Conservation (phyloP, 352 stramenopile species). For the Phytophthora aleatoria region DNA sequence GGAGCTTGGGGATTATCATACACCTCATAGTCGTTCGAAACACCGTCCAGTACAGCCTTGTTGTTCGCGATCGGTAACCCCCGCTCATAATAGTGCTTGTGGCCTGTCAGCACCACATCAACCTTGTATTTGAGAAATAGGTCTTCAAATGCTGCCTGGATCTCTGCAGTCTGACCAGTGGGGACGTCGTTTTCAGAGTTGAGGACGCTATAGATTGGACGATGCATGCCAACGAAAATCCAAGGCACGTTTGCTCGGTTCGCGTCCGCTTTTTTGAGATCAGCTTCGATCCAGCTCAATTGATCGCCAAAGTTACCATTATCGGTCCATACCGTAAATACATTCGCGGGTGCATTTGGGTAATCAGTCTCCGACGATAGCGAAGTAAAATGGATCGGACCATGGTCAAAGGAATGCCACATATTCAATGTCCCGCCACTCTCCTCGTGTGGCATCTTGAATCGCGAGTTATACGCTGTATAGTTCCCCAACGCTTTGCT, state of each 20-base stretch:
- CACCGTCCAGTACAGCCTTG: background rate
- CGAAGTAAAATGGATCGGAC: conserved; percentile 1
- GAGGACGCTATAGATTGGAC: background rate
- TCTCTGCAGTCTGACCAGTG: background rate
- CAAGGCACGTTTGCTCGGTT: background rate
- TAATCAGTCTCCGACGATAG: background rate
- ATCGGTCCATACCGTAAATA: background rate
- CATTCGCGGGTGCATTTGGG: background rate
- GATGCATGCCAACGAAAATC: background rate
- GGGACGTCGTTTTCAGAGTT: background rate
- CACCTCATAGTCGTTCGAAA: background rate
- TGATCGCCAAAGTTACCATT: background rate
- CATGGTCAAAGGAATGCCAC: conserved; percentile 1
- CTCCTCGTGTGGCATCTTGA: background rate
- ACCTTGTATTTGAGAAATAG: background rate
- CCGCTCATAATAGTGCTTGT: background rate
- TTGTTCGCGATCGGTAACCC: background rate
- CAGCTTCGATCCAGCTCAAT: background rate
- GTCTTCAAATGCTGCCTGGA: conserved; percentile 1
- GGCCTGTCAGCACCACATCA: background rate
- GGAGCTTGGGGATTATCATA: background rate
- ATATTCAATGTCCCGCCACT: background rate
- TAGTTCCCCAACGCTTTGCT: background rate
- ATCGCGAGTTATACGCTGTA: background rate
- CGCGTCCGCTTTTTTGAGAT: background rate